Percentiles rank a stretch among this genome's conserved stretches.
Evolutionary conservation across 306 rosid genomes (phyloP).

Genomic region (Betula pendula): DNA sequence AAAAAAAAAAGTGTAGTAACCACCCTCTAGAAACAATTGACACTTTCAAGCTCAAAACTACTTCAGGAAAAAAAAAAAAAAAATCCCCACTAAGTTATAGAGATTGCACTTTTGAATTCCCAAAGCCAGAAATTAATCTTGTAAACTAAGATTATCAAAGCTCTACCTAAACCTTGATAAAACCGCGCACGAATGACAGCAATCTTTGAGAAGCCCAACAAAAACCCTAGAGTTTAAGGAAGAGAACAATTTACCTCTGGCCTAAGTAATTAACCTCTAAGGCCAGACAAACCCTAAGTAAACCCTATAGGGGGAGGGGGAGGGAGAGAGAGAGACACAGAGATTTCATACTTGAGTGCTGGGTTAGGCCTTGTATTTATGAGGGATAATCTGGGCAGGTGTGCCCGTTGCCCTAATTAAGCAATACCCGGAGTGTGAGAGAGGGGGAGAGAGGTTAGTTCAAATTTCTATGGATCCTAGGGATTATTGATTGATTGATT

Average conservation of each 20-base stretch:
- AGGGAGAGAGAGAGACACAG: not conserved
- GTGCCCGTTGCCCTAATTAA: slow-evolving; percentile 43
- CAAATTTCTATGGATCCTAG: slow-evolving; percentile 36
- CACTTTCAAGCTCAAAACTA: slow-evolving; percentile 13
- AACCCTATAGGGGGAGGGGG: slow-evolving; percentile 14
- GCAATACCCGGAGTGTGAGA: slow-evolving; percentile 20
- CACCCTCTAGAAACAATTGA: slow-evolving; percentile 37
- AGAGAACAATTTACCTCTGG: not conserved
- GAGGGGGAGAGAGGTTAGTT: slow-evolving; percentile 28
- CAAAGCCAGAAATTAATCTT: not conserved
- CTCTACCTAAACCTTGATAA: not conserved
- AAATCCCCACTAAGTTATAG: not conserved
- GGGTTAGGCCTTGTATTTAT: slow-evolving; percentile 17
- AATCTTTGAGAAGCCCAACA: not conserved
- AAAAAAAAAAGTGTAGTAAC: slow-evolving; percentile 33
- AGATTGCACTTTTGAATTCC: not conserved
- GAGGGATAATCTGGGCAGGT: slow-evolving; percentile 40
- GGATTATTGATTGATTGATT: slow-evolving; percentile 31
- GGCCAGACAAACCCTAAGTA: slow-evolving; percentile 22
- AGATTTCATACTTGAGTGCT: not conserved
- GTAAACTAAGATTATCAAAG: not conserved
- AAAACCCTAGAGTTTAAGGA: not conserved
- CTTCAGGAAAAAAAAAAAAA: not conserved
- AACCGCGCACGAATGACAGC: not conserved
- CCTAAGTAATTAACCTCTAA: slow-evolving; percentile 3